Evolutionary conservation across 169 alveolate genomes (phyloP).

Genomic region (Blepharisma undulans): DNA sequence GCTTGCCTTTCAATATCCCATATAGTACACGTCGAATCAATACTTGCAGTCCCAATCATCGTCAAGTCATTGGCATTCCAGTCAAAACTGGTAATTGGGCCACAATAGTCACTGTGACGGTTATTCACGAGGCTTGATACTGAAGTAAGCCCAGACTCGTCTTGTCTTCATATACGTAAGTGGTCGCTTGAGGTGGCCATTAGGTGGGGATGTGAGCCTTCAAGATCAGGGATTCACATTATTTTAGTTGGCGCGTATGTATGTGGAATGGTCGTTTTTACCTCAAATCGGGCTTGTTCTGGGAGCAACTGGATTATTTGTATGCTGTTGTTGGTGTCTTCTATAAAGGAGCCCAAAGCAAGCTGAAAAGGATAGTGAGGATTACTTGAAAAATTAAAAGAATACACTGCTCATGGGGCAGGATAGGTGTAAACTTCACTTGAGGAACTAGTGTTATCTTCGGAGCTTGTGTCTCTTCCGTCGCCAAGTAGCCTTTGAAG

Average conservation of each 20-base stretch:
- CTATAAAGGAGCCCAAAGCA: slow-evolving; percentile 62
- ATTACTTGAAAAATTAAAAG: slow-evolving; percentile 66
- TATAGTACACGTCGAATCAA: slow-evolving; percentile 92
- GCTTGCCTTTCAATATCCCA: slow-evolving; percentile 88
- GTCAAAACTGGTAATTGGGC: slow-evolving; percentile 89
- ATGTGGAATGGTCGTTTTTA: background rate
- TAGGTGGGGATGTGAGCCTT: slow-evolving; percentile 53
- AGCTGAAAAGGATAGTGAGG: slow-evolving; percentile 48
- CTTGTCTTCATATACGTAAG: slow-evolving; percentile 63
- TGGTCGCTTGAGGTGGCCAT: slow-evolving; percentile 84
- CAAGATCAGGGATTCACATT: slow-evolving; percentile 81
- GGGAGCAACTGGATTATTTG: slow-evolving; percentile 45
- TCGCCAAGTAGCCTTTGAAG: background rate
- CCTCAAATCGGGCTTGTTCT: background rate
- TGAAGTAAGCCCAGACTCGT: background rate
- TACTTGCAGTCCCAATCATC: slow-evolving; percentile 81
- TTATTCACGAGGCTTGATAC: slow-evolving; percentile 13
- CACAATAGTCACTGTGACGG: slow-evolving; percentile 75
- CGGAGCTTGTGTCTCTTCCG: background rate
- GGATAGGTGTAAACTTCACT: slow-evolving; percentile 61
- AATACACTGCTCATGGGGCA: slow-evolving; percentile 70
- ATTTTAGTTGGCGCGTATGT: slow-evolving; percentile 79
- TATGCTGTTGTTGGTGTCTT: slow-evolving; percentile 18
- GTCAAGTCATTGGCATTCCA: slow-evolving; percentile 78
- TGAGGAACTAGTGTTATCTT: background rate